Evolutionary conservation across 192 early-diverging fungal species (phyloP).

Genomic region (Chytriomyces confervae): DNA sequence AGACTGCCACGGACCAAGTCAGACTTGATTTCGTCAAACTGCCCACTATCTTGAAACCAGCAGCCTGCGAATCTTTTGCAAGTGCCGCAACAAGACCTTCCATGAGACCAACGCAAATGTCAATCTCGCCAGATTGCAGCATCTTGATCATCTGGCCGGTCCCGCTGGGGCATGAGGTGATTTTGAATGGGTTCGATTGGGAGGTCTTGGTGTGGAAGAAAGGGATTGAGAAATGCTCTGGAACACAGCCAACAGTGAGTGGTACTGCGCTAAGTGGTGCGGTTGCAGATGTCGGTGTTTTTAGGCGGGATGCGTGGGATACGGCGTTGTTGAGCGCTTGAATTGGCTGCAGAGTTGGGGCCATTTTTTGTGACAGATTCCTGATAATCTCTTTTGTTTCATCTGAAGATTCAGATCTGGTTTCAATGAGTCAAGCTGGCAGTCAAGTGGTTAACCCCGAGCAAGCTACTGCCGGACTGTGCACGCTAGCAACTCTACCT

Average conservation of each 20-base stretch:
- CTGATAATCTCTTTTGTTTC: too few species aligned
- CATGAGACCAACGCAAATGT: constrained; percentile 86
- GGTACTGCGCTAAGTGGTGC: neutral
- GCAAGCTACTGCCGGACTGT: too few species aligned
- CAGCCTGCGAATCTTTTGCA: constrained; percentile 50
- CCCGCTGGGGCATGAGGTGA: constrained; percentile 53
- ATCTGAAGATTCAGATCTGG: too few species aligned
- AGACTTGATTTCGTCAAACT: constrained; percentile 80
- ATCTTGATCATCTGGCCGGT: constrained; percentile 67
- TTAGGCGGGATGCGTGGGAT: neutral
- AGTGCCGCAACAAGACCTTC: constrained; percentile 75
- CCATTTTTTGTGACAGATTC: too few species aligned
- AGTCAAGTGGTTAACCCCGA: too few species aligned
- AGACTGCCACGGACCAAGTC: constrained; percentile 54
- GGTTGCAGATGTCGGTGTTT: neutral
- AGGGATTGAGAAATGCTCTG: constrained; percentile 62
- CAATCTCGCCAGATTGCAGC: constrained; percentile 71
- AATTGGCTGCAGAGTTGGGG: too few species aligned
- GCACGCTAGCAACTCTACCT: too few species aligned
- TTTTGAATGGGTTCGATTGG: constrained; percentile 27
- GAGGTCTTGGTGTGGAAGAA: constrained; percentile 39
- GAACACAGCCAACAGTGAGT: constrained; percentile 53
- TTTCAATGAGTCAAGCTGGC: too few species aligned
- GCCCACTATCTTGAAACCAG: constrained; percentile 75
- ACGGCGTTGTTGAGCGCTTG: neutral